phyloP scores from a whole-genome alignment of 768 basidiomycete species.

The Zangia roseola region DNA sequence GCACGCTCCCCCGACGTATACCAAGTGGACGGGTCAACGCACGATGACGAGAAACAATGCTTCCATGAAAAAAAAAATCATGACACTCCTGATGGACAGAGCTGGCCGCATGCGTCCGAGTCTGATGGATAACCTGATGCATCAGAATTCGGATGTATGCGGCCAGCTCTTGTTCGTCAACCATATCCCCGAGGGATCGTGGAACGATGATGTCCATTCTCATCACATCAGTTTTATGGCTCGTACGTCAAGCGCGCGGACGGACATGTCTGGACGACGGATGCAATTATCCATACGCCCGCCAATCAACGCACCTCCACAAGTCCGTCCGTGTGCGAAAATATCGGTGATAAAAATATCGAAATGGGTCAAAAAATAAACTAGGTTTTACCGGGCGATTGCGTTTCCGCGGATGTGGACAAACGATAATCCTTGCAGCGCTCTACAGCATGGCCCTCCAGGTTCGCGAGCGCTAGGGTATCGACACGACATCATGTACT shows the following conservation, averaged over 20 bases:
- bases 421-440: conserved; percentile 6
- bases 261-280: not conserved
- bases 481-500: not conserved
- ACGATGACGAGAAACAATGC: conserved; percentile 18
- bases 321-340: not conserved
- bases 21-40: conserved; percentile 15
- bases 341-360: conserved; percentile 1
- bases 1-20: conserved; percentile 8
- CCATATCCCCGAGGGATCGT: conserved; percentile 14
- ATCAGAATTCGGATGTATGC: conserved; percentile 9
- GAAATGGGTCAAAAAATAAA: not conserved
- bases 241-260: not conserved
- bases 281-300: conserved; percentile 6
- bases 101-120: too few relatives aligned
- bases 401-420: conserved; percentile 23
- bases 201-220: conserved; percentile 10
- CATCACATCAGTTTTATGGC: conserved; percentile 2
- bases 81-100: not conserved
- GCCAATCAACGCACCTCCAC: conserved; percentile 4
- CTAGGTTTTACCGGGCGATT: conserved; percentile 8
- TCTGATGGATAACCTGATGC: too few relatives aligned
- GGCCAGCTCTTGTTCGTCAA: conserved; percentile 7
- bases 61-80: not conserved
- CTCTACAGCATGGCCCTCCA: conserved; percentile 1
- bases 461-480: conserved; percentile 8